phyloP scores from a whole-genome alignment of 2,329 filamentous ascomycete genomes.

The Dactylellina drechsleri region DNA sequence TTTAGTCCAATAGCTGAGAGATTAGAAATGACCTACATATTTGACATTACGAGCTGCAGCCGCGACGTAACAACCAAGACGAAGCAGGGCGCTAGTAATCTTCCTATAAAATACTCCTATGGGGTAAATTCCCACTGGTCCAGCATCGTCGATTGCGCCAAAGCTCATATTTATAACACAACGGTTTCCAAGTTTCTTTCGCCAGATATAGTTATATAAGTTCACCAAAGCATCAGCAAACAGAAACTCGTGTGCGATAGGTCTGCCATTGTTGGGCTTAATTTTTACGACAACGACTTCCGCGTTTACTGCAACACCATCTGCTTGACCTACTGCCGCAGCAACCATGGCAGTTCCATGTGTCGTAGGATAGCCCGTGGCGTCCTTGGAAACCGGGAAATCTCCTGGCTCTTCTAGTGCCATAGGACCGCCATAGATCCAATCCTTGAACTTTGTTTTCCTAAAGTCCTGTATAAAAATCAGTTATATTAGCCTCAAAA shows the following conservation, averaged over 20 bases:
- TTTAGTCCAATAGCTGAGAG: too few relatives aligned
- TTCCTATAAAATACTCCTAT: not conserved
- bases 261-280: too few relatives aligned
- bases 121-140: not conserved
- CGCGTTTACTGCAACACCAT: slow-evolving; percentile 3
- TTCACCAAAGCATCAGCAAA: not conserved
- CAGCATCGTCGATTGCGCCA: not conserved
- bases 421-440: slow-evolving; percentile 9
- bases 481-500: too few relatives aligned
- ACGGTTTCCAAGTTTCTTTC: not conserved
- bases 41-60: not conserved
- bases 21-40: not conserved
- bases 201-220: slow-evolving; percentile 5
- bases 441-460: slow-evolving; percentile 12
- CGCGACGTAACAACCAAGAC: not conserved
- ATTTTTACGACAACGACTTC: slow-evolving; percentile 3
- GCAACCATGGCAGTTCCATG: not conserved
- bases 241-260: not conserved
- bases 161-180: slow-evolving; percentile 7
- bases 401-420: slow-evolving; percentile 2
- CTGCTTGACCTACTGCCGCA: not conserved
- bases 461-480: slow-evolving; percentile 8
- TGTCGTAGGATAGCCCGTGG: not conserved
- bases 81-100: not conserved
- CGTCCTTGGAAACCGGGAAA: not conserved